Conservation (phyloP, 176 grass and related monocot genomes). For the Elaeis guineensis region DNA sequence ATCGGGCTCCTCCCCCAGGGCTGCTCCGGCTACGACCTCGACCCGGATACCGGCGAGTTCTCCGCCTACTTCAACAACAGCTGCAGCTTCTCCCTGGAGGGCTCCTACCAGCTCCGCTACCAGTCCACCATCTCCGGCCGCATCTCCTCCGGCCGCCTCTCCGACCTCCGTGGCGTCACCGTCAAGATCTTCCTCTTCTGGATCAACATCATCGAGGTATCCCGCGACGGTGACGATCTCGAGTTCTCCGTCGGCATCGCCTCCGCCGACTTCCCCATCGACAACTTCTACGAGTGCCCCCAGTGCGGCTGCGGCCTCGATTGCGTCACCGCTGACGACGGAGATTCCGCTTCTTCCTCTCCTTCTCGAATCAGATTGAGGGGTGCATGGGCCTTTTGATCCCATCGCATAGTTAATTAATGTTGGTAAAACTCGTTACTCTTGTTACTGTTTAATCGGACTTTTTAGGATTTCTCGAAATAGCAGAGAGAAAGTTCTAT, state of each 20-base stretch:
- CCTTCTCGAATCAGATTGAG: too few relatives aligned
- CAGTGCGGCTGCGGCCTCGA: conserved; percentile 84
- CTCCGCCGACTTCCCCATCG: conserved; percentile 70
- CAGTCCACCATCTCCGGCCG: conserved; percentile 52
- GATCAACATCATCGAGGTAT: conserved; percentile 89
- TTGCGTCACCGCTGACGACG: conserved; percentile 45
- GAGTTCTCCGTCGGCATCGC: conserved; percentile 85
- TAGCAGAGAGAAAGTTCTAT: too few relatives aligned
- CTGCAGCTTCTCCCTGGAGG: conserved; percentile 74
- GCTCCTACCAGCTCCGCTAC: conserved; percentile 85
- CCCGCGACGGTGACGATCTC: conserved; percentile 42
- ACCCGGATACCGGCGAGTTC: conserved; percentile 60
- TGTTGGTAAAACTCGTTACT: too few relatives aligned
- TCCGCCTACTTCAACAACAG: conserved; percentile 39
- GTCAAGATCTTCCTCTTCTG: conserved; percentile 92
- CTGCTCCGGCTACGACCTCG: conserved; percentile 55
- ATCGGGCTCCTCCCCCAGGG: conserved; percentile 71
- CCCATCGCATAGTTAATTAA: too few relatives aligned
- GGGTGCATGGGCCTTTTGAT: too few relatives aligned
- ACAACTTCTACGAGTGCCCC: conserved; percentile 73
- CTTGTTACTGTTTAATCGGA: too few relatives aligned
- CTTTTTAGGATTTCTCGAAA: too few relatives aligned
- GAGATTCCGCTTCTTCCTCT: too few relatives aligned
- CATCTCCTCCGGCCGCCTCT: conserved; percentile 41
- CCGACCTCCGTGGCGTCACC: conserved; percentile 53